Base-by-base conservation (phyloP, 83 land plant genomes). In the Picea abies region DNA sequence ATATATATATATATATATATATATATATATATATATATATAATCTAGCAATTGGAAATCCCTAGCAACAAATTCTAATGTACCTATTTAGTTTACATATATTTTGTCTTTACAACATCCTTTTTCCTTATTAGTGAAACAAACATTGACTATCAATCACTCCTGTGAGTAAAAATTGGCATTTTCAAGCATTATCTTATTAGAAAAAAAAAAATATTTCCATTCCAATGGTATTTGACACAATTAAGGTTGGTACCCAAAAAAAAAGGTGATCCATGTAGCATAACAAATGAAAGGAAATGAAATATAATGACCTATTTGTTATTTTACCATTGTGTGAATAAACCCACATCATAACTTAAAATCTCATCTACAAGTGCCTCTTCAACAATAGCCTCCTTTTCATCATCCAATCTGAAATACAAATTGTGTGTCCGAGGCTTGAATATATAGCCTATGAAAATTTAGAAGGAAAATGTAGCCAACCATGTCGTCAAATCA, bases 371-470 rank as follows among this genome's bases (percentile, higher is more conserved):
- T 72, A 56, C 76, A 44, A 72, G 37, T 32, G 1, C 76, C 44
- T 72, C 76, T 72, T 72, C 56, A 65, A 4, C 68, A 20, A 10
- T 88, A 37, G 92, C 94, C 80, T 93, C 95, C 60, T 93, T 94
- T 1, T 92, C 94, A 44, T 93, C 96, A 78, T 92, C 92, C 64
- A 93, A 80, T 37, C 84, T 89, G 79, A 93, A 90, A 82, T 93
- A 93, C 2, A 94, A 94, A 68, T 93, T 93, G 72, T 90, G 92
- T 15, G 83, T 83, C 81, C 82, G 91, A 5, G 96, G 96, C 87
- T 84, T 82, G 86, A 93, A 93, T 84, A 88, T 93, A 83, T 88
- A 93, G 23, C 92, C 92, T 12, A 91, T 92, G 81, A 90, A 93
- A 44, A 92, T 76, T 83, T 92, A 93, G 83, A 93, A 93, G 3